Percentiles rank a stretch among this genome's conserved stretches.
Conservation (phyloP, 108 stramenopile genomes). For the Nitzschia sp. region DNA sequence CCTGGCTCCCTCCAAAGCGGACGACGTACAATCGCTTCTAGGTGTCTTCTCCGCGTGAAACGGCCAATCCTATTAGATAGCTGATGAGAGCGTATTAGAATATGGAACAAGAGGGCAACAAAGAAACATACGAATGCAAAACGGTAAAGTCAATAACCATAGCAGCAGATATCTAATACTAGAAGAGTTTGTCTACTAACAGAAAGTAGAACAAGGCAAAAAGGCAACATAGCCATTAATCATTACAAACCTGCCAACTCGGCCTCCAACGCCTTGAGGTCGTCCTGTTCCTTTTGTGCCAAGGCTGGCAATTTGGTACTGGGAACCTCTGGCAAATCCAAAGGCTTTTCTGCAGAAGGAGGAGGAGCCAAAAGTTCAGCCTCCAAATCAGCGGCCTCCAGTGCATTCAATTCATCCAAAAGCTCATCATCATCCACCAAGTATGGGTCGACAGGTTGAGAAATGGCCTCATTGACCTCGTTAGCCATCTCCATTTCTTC, state of each 20-base stretch:
- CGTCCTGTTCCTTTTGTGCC: constrained; percentile 81
- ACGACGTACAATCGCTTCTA: no score
- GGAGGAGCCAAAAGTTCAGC: constrained; percentile 72
- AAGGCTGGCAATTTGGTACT: constrained; percentile 59
- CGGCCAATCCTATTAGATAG: no score
- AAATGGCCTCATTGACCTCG: constrained; percentile 86
- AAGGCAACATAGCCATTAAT: background rate
- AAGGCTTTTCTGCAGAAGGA: constrained; percentile 22
- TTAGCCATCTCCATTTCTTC: constrained; percentile 91
- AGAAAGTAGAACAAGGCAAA: background rate
- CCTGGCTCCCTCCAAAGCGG: no score
- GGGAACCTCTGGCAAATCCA: constrained; percentile 66
- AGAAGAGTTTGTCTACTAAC: no score
- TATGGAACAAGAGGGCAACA: no score
- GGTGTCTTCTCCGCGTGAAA: no score
- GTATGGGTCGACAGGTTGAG: constrained; percentile 81
- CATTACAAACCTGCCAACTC: constrained; percentile 82
- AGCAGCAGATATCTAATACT: no score
- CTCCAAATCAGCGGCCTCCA: constrained; percentile 86
- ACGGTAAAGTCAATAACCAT: no score
- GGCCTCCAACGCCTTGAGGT: constrained; percentile 81
- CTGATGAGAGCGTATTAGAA: no score
- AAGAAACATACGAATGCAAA: no score
- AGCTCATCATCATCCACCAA: constrained; percentile 88
- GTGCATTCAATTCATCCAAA: constrained; percentile 84